These are phyloP conservation scores for Penicillium psychrofluorescens DNA, from an alignment of 495 filamentous ascomycete species.

Conservation along the genomic window DNA sequence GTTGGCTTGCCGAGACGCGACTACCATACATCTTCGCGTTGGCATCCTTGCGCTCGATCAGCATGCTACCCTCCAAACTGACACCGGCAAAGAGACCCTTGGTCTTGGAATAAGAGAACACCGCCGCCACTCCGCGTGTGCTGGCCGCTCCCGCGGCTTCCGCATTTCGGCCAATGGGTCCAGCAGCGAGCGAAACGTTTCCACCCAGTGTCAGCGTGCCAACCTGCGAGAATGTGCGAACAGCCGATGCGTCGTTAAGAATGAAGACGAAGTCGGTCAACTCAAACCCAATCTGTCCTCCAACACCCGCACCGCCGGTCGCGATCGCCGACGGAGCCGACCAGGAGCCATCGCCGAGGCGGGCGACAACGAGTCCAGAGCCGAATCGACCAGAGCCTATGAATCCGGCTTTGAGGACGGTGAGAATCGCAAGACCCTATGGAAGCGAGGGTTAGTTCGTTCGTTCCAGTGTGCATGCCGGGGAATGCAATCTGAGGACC, in stretches of 20 bases:
- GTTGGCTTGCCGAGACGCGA: constrained; percentile 68
- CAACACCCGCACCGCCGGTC: constrained; percentile 86
- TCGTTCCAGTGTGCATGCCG: neutral
- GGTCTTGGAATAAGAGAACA: constrained; percentile 96
- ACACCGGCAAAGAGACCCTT: constrained; percentile 97
- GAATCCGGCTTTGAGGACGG: constrained; percentile 94
- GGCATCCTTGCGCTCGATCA: constrained; percentile 90
- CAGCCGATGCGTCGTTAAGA: constrained; percentile 84
- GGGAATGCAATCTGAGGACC: neutral
- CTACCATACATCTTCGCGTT: constrained; percentile 93
- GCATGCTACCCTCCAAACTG: constrained; percentile 80
- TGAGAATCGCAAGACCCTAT: constrained; percentile 89
- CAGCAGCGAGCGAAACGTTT: constrained; percentile 93
- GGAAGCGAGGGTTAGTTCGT: neutral
- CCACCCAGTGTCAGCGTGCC: constrained; percentile 89
- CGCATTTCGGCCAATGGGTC: constrained; percentile 88
- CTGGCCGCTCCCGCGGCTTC: constrained; percentile 94
- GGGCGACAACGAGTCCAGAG: constrained; percentile 87
- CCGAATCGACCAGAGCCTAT: constrained; percentile 88
- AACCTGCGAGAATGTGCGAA: constrained; percentile 89
- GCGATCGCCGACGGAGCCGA: constrained; percentile 89
- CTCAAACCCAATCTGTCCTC: constrained; percentile 96
- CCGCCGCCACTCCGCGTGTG: constrained; percentile 77
- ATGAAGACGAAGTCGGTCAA: constrained; percentile 99
- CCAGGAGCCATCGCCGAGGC: constrained; percentile 87